These are phyloP conservation scores for Pythium pyrilobum DNA, from an alignment of 352 stramenopile genomes.

Conservation along the genomic window DNA sequence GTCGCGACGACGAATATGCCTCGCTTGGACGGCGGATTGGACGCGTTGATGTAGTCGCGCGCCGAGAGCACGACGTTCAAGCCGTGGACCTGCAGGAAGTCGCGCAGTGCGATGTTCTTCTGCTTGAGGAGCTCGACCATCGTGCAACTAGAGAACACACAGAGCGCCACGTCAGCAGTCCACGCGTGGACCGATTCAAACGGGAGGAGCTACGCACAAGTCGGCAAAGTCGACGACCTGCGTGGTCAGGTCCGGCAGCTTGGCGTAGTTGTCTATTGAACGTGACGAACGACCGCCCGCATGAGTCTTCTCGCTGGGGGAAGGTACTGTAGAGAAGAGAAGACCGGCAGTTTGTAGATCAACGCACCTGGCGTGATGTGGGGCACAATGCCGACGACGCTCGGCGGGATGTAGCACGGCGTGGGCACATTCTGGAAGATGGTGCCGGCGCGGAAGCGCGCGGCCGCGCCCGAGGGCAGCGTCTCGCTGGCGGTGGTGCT, in stretches of 20 bases:
- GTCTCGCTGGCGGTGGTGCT: conserved; percentile 23
- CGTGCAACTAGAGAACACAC: conserved; percentile 19
- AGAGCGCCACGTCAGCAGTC: background rate
- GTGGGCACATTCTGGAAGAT: conserved; percentile 34
- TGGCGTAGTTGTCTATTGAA: conserved; percentile 54
- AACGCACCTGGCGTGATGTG: conserved; percentile 59
- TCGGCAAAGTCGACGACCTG: conserved; percentile 68
- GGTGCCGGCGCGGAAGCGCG: conserved; percentile 31
- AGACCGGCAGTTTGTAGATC: background rate
- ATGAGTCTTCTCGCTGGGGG: no score
- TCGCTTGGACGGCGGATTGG: conserved; percentile 51
- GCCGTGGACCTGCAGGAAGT: conserved; percentile 48
- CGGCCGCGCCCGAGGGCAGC: conserved; percentile 14
- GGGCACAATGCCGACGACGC: conserved; percentile 58
- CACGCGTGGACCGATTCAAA: no score
- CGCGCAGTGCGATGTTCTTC: conserved; percentile 34
- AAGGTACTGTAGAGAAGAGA: no score
- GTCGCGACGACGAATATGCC: conserved; percentile 58
- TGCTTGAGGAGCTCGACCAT: conserved; percentile 29
- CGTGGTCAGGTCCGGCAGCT: conserved; percentile 49
- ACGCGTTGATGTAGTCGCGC: conserved; percentile 60
- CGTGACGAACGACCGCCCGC: no score
- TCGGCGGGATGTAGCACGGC: conserved; percentile 70
- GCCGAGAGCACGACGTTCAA: conserved; percentile 54
- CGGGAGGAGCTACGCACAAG: conserved; percentile 36